Evolutionary conservation across 2,329 filamentous ascomycete genomes (phyloP).

Genomic region (Penicillium hesseltinei): DNA sequence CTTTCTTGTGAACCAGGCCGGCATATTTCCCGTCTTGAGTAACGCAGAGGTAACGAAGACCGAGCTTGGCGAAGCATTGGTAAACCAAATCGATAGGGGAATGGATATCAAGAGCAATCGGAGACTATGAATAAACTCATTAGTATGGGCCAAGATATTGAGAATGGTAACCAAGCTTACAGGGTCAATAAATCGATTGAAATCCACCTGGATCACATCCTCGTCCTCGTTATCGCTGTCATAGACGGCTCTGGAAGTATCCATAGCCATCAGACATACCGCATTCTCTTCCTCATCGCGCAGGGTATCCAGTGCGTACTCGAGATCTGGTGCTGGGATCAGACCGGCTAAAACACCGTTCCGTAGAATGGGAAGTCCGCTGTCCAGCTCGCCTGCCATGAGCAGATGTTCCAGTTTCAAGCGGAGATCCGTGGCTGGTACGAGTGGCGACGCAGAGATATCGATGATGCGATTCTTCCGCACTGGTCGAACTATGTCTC

Average conservation of each 20-base stretch:
- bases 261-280: slow-evolving; percentile 77
- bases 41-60: slow-evolving; percentile 88
- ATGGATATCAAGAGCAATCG: slow-evolving; percentile 80
- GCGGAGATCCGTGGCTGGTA: slow-evolving; percentile 73
- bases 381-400: slow-evolving; percentile 82
- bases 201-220: slow-evolving; percentile 69
- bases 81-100: slow-evolving; percentile 94
- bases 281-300: slow-evolving; percentile 63
- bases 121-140: slow-evolving; percentile 54
- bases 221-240: slow-evolving; percentile 60
- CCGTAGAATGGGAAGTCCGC: slow-evolving; percentile 82
- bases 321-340: slow-evolving; percentile 90
- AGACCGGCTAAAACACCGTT: slow-evolving; percentile 79
- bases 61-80: slow-evolving; percentile 93
- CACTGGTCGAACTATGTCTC: slow-evolving; percentile 76
- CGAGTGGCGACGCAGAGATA: slow-evolving; percentile 75
- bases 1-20: slow-evolving; percentile 95
- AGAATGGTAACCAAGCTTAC: slow-evolving; percentile 47
- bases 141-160: background rate
- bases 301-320: slow-evolving; percentile 85
- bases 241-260: slow-evolving; percentile 54
- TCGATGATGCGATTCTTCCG: slow-evolving; percentile 81
- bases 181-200: slow-evolving; percentile 87
- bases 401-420: slow-evolving; percentile 79
- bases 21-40: slow-evolving; percentile 79